Conservation (phyloP, 306 rosid genomes). For the Casuarina equisetifolia region DNA sequence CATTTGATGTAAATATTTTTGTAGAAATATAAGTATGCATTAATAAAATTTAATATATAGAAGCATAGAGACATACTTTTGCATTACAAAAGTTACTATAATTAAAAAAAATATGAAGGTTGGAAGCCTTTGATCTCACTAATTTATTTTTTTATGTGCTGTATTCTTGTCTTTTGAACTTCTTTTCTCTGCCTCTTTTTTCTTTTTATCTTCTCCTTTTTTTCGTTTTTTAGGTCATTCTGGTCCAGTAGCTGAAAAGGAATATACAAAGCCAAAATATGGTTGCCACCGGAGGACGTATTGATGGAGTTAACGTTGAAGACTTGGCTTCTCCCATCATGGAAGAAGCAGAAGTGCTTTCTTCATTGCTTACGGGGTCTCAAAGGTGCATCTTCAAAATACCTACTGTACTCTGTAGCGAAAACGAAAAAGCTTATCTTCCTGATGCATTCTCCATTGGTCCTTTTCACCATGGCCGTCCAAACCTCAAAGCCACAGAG, state of each 20-base stretch:
- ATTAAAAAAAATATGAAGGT: too few species aligned
- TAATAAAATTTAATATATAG: too few species aligned
- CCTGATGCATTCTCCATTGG: conserved; percentile 20
- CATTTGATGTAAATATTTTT: too few species aligned
- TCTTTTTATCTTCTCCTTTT: not conserved
- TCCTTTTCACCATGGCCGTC: conserved; percentile 3
- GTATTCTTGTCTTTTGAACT: too few species aligned
- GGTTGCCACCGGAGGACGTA: not conserved
- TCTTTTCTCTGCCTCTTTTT: not conserved
- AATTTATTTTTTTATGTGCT: too few species aligned
- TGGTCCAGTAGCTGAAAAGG: not conserved
- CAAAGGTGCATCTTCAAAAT: conserved; percentile 24
- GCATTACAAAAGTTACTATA: too few species aligned
- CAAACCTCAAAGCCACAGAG: not conserved
- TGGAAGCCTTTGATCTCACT: too few species aligned
- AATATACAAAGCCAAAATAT: not conserved
- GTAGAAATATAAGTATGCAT: too few species aligned
- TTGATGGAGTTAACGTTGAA: not conserved
- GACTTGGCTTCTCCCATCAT: not conserved
- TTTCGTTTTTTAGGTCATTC: not conserved
- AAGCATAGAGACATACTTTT: too few species aligned
- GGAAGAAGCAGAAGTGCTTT: not conserved
- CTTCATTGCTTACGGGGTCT: not conserved
- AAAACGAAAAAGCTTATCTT: not conserved
- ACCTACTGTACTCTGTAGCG: not conserved